phyloP scores from a whole-genome alignment of 2,329 filamentous ascomycete genomes.

The Graphiopsis chlorocephala region DNA sequence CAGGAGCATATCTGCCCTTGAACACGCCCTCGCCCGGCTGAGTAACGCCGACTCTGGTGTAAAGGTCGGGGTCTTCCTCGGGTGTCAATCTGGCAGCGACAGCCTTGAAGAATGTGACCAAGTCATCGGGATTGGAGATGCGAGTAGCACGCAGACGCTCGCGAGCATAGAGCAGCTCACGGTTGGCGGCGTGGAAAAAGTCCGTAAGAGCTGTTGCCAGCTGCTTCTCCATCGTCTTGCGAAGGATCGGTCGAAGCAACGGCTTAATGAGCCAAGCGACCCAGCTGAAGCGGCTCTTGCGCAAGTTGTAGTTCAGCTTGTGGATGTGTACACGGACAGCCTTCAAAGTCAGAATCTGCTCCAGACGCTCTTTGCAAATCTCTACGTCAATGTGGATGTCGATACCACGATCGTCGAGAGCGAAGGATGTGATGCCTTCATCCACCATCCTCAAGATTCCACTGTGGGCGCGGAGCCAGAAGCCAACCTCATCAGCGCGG shows the following conservation, averaged over 20 bases:
- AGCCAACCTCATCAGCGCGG: conserved; percentile 82
- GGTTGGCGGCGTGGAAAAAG: conserved; percentile 69
- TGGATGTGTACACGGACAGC: conserved; percentile 79
- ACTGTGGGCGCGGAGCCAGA: conserved; percentile 78
- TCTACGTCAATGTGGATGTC: conserved; percentile 85
- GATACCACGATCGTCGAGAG: conserved; percentile 80
- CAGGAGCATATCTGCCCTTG: conserved; percentile 80
- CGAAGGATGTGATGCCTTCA: conserved; percentile 80
- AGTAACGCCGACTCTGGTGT: conserved; percentile 68
- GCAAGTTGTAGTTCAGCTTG: conserved; percentile 76
- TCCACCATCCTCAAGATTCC: conserved; percentile 73
- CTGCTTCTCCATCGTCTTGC: conserved; percentile 74
- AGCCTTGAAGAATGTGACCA: conserved; percentile 79
- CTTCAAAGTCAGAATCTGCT: conserved; percentile 76
- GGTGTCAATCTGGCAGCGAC: conserved; percentile 73
- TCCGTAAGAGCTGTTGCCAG: conserved; percentile 70
- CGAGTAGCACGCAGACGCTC: conserved; percentile 83
- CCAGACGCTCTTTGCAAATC: conserved; percentile 71
- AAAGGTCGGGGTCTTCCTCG: conserved; percentile 71
- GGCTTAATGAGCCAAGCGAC: conserved; percentile 83
- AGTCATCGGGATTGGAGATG: conserved; percentile 74
- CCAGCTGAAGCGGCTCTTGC: conserved; percentile 71
- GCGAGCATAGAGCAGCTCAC: conserved; percentile 80
- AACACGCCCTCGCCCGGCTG: conserved; percentile 65
- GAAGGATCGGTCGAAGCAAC: conserved; percentile 74